Conservation (phyloP, 345 rosid species). For the Eucalyptus cladocalyx region DNA sequence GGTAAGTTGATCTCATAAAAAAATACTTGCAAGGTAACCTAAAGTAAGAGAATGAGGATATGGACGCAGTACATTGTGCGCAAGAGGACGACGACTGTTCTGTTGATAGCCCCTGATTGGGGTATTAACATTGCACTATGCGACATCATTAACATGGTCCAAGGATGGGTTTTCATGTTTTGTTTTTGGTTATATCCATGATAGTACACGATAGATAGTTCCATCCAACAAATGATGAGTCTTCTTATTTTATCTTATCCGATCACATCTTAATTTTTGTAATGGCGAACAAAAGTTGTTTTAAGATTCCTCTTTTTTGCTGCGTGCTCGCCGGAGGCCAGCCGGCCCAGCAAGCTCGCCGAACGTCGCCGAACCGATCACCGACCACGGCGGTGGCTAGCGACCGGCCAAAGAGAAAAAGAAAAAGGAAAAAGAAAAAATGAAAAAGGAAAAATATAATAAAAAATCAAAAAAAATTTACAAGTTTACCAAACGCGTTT, state of each 20-base stretch:
- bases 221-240: too few relatives aligned
- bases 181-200: too few relatives aligned
- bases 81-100: fast-evolving
- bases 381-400: too few relatives aligned
- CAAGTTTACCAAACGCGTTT: too few relatives aligned
- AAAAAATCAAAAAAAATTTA: too few relatives aligned
- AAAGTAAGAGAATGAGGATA: neutral
- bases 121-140: too few relatives aligned
- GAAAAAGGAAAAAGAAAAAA: too few relatives aligned
- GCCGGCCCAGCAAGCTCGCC: fast-evolving
- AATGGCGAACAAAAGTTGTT: neutral
- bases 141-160: too few relatives aligned
- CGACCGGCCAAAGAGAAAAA: too few relatives aligned
- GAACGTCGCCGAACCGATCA: fast-evolving
- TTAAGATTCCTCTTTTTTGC: neutral
- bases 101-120: neutral
- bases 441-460: too few relatives aligned
- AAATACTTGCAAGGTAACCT: neutral
- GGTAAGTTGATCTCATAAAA: fast-evolving
- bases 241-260: too few relatives aligned
- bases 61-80: slow-evolving; percentile 26
- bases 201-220: too few relatives aligned
- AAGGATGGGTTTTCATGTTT: neutral
- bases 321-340: fast-evolving
- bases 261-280: neutral